These are phyloP conservation scores for Globisporangium yorkense DNA, from an alignment of 352 stramenopile species.

Conservation along the genomic window DNA sequence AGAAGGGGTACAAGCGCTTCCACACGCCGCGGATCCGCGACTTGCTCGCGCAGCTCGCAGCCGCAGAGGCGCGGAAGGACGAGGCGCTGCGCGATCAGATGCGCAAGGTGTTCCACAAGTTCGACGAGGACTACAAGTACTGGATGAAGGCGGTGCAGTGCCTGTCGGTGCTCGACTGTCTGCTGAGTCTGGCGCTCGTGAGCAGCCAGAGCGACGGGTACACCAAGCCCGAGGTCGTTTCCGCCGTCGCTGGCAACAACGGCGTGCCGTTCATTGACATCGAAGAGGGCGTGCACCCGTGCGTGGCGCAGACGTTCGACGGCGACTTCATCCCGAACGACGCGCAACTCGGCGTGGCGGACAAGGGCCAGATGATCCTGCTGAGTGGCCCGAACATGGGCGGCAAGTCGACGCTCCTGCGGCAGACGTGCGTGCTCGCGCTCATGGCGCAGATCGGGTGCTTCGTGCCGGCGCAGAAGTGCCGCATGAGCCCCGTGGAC, in stretches of 20 bases:
- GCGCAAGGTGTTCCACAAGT: constrained; percentile 94
- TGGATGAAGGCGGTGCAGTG: constrained; percentile 94
- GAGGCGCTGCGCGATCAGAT: constrained; percentile 87
- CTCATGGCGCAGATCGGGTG: constrained; percentile 99
- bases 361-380: constrained; percentile 78
- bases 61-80: constrained; percentile 77
- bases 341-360: constrained; percentile 79
- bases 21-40: constrained; percentile 85
- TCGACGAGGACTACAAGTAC: constrained; percentile 90
- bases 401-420: constrained; percentile 97
- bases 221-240: constrained; percentile 88
- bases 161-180: constrained; percentile 92
- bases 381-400: constrained; percentile 98
- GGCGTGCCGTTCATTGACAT: constrained; percentile 85
- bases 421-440: constrained; percentile 96
- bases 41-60: constrained; percentile 63
- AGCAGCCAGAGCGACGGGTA: constrained; percentile 92
- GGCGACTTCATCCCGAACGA: constrained; percentile 98
- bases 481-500: constrained; percentile 95
- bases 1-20: constrained; percentile 92
- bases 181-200: constrained; percentile 92
- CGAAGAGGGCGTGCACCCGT: constrained; percentile 93
- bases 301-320: constrained; percentile 80
- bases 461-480: constrained; percentile 95
- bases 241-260: constrained; percentile 37